These are phyloP conservation scores for Penicillium sp. DNA, from an alignment of 2,329 filamentous ascomycete genomes.

Conservation along the genomic window DNA sequence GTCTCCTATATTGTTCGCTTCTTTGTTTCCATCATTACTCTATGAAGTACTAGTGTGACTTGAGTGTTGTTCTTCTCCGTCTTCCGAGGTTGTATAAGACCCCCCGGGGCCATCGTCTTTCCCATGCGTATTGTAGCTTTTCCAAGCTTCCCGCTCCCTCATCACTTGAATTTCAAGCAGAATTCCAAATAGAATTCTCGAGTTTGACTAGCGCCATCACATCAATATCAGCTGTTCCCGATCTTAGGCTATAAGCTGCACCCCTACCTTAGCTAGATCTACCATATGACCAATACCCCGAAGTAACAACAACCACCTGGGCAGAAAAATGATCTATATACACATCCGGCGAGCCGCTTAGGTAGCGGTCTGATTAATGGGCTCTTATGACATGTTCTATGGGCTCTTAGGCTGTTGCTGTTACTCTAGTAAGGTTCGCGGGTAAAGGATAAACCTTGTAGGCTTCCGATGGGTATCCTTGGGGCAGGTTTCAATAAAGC, in stretches of 20 bases:
- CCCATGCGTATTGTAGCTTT: too few relatives aligned
- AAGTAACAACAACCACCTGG: background rate
- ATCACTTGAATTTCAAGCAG: too few relatives aligned
- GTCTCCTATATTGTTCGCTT: background rate
- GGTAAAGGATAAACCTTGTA: background rate
- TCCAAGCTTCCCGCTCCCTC: too few relatives aligned
- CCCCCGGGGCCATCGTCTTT: too few relatives aligned
- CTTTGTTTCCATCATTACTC: background rate
- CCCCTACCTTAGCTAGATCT: background rate
- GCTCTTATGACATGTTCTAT: background rate
- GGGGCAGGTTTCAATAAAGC: slow-evolving; percentile 2
- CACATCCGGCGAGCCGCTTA: background rate
- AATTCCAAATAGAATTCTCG: too few relatives aligned
- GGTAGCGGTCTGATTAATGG: too few relatives aligned
- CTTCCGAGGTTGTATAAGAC: too few relatives aligned
- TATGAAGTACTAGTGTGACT: too few relatives aligned
- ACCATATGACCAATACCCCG: background rate
- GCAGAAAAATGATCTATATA: background rate
- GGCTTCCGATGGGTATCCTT: slow-evolving; percentile 4
- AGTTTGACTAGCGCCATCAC: too few relatives aligned
- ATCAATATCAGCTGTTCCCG: background rate
- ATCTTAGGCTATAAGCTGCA: background rate
- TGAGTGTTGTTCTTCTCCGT: too few relatives aligned
- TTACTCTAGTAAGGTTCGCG: background rate
- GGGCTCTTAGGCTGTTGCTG: background rate